These are phyloP conservation scores for Entonaema liquescens DNA, from an alignment of 495 filamentous ascomycete genomes.

Conservation along the genomic window DNA sequence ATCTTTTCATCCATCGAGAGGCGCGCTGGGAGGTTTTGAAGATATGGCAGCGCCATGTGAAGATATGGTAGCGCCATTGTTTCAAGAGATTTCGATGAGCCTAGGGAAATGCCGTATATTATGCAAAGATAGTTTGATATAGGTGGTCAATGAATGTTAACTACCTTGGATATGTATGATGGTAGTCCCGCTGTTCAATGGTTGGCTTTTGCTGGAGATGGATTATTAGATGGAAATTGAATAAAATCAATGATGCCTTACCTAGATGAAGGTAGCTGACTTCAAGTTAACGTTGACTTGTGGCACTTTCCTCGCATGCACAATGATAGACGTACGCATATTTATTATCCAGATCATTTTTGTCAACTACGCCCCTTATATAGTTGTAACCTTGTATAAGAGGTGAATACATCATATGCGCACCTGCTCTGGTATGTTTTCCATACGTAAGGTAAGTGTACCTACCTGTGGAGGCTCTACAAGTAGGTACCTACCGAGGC, in stretches of 20 bases:
- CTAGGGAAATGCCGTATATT: background rate
- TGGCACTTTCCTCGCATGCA: too few relatives aligned
- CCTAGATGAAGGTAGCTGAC: too few relatives aligned
- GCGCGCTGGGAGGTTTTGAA: background rate
- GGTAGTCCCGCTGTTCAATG: background rate
- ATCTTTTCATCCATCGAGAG: background rate
- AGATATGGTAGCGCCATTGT: background rate
- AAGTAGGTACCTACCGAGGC: too few relatives aligned
- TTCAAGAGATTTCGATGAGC: background rate
- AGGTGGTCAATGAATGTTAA: background rate
- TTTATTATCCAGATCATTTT: too few relatives aligned
- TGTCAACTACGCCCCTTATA: too few relatives aligned
- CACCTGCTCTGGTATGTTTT: too few relatives aligned
- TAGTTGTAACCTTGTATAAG: background rate
- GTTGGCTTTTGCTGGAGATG: background rate
- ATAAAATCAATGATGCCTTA: background rate
- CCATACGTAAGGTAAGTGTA: too few relatives aligned
- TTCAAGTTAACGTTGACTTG: too few relatives aligned
- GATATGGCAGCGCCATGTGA: background rate
- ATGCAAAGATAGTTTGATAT: background rate
- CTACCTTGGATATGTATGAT: background rate
- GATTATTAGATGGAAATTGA: background rate
- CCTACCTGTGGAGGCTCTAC: too few relatives aligned
- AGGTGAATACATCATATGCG: too few relatives aligned
- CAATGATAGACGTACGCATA: too few relatives aligned